Percentiles rank a stretch among this genome's conserved stretches.
Evolutionary conservation across 768 basidiomycete genomes (phyloP).

Genomic region (Lentinula boryana): DNA sequence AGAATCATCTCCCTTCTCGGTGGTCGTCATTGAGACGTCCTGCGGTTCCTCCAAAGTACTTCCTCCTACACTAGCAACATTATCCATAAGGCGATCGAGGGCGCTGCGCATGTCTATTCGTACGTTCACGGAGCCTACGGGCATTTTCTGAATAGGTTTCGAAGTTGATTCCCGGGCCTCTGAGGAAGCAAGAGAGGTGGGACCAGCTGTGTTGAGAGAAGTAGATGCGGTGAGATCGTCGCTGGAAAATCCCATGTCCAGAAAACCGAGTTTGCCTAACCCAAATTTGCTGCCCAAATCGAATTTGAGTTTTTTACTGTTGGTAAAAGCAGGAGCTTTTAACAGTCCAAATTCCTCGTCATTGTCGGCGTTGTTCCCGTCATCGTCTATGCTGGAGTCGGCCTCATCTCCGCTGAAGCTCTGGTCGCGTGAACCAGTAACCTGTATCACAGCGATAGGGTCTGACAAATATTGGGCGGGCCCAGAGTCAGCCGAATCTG

Average conservation of each 20-base stretch:
- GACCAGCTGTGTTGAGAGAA: neutral
- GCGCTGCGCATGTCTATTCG: slow-evolving; percentile 71
- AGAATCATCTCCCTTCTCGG: slow-evolving; percentile 19
- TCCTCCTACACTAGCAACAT: slow-evolving; percentile 44
- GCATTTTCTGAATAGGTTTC: slow-evolving; percentile 21
- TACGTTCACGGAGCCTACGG: slow-evolving; percentile 47
- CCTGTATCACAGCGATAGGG: neutral
- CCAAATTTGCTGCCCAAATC: slow-evolving; percentile 47
- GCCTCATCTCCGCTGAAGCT: slow-evolving; percentile 13
- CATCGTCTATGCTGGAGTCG: slow-evolving; percentile 9
- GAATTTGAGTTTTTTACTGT: slow-evolving; percentile 25
- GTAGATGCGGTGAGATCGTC: neutral
- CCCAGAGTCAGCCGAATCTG: neutral
- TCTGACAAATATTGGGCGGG: neutral
- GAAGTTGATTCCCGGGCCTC: neutral
- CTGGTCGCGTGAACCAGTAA: slow-evolving; percentile 10
- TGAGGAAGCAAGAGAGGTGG: too few relatives aligned
- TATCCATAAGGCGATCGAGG: slow-evolving; percentile 67
- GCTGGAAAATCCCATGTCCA: neutral
- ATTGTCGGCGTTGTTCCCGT: slow-evolving; percentile 13
- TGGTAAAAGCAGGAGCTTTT: slow-evolving; percentile 10
- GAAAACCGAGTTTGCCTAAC: slow-evolving; percentile 16
- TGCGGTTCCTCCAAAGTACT: slow-evolving; percentile 13
- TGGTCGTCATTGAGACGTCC: slow-evolving; percentile 37
- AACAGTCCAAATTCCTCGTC: slow-evolving; percentile 27